Evolutionary conservation across 192 early-diverging fungal genomes (phyloP).

Genomic region (Coemansia sp.): DNA sequence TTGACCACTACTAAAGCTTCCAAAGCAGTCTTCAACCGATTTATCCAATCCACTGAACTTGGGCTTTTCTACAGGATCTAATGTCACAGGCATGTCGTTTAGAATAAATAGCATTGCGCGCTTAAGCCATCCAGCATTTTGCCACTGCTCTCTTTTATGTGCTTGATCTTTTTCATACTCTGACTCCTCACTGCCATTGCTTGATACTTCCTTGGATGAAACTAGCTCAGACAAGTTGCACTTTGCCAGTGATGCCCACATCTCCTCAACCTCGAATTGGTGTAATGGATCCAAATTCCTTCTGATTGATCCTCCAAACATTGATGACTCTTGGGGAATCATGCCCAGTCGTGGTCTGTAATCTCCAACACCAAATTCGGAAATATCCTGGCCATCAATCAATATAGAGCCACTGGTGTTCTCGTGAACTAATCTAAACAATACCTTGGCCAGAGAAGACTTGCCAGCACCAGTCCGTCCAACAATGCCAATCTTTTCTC

Average conservation of each 20-base stretch:
- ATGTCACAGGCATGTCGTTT: too few species aligned
- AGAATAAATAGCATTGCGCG: too few species aligned
- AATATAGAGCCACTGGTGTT: constrained; percentile 19
- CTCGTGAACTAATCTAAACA: constrained; percentile 67
- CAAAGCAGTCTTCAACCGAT: not conserved
- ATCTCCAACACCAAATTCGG: constrained; percentile 64
- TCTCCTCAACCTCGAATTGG: not conserved
- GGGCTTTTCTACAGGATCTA: not conserved
- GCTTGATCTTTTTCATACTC: constrained; percentile 8
- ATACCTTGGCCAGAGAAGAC: constrained; percentile 58
- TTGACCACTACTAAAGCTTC: not conserved
- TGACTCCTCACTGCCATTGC: not conserved
- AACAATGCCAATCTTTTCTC: constrained; percentile 40
- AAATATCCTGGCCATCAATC: constrained; percentile 81
- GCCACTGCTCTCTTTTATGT: not conserved
- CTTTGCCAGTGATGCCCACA: constrained; percentile 10
- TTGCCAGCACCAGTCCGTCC: constrained; percentile 65
- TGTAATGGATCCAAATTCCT: constrained; percentile 70
- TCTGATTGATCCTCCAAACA: constrained; percentile 66
- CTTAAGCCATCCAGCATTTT: too few species aligned
- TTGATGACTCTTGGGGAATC: constrained; percentile 61
- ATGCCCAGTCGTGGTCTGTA: constrained; percentile 50
- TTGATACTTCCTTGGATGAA: not conserved
- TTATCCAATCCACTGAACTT: not conserved
- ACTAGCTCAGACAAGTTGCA: constrained; percentile 6